Evolutionary conservation across 805 yeast species (phyloP), one percentile per base, ranked within the genome.

Genomic region (Metschnikowia continentalis): DNA sequence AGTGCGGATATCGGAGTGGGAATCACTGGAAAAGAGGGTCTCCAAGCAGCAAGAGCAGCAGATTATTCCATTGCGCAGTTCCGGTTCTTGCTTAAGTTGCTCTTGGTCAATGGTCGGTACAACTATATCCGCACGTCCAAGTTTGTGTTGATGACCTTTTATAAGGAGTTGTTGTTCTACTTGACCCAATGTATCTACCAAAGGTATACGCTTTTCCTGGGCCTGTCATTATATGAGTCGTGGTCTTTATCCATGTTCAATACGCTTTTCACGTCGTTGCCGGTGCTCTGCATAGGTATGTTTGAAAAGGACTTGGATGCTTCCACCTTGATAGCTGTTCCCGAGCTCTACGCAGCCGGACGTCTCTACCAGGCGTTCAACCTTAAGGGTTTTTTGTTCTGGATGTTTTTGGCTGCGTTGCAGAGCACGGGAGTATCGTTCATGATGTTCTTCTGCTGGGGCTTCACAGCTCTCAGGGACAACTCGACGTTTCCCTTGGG

Each of bases 231-330:
- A 58, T 94, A 89, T 67, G 99, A 95, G 64, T 85, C 92, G 38
- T 91, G 97, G 96, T 91, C 98, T 1, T 76, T 94, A 53, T 88
- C 97, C 0, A 91, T 95, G 97, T 94, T 88, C 74, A 95, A 94
- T 66, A 95, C 99, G 0, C 76, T 94, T 54, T 95, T 94, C 71
- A 92, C 99, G 0, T 89, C 97, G 0, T 73, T 94, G 46, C 91
- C 97, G 0, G 98, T 94, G 2, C 68, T 94, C 36, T 87, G 95
- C 61, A 75, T 94, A 48, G 99, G 99, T n/a, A 88, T 91, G 82
- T 86, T 94, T 68, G 96, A 92, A 61, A 87, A 86, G 63, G 99
- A 94, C 62, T 75, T 94, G 64, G 77, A 83, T 45, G 96, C 98
- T 1, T 81, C 94, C 1, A 92, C 98, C 0, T 74, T 94, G 48